Evolutionary conservation across 2,329 filamentous ascomycete species (phyloP), one percentile per base, ranked within the genome.

Genomic region (Onygena corvina): DNA sequence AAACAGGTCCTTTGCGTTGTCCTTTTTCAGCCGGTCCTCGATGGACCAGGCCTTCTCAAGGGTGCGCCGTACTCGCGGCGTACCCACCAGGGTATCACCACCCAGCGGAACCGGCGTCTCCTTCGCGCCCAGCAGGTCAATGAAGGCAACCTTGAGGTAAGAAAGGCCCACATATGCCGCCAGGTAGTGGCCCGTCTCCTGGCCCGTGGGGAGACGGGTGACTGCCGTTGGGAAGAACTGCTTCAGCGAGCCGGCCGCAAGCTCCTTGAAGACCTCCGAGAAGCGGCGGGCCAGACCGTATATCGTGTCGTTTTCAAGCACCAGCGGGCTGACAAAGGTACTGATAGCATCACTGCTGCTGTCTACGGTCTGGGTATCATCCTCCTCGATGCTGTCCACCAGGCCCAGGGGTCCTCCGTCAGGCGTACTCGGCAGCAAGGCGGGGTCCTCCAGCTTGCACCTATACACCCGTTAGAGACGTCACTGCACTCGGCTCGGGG

Each of bases 31-130:
- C 47, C 82, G 76, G 33, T 87, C 78, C 38, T 76, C 76, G 57
- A 88, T 88, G 4, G 82, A 77, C 83, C 84, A 88, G 48, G 77
- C 77, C 54, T 74, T 81, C 61, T 88, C 84, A 50, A 85, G 67
- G 2, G 76, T 74, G 36, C 80, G 72, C 29, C 71, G 71, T 29
- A 83, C 69, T 44, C 72, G 72, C 4, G 67, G 73, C 64, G 52
- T 60, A 8, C 30, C 6, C 9, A 33, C 46, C n/a, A 12, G 21
- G 8, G n/a, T n/a, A 4, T 27, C 27, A 42, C 21, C 21, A 14
- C 27, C n/a, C n/a, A 27, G 12, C 14, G 5, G 25, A 8, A 23
- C 38, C 16, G 21, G 12, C 2, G 21, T 20, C 4, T 25, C 38
- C 7, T 20, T n/a, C 11, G 46, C 12, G 6, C 65, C 66, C 6